A percentile compares a stretch with the other conserved stretches of the same genome.
Evolutionary conservation across 345 rosid genomes (phyloP).

Genomic region (Durio zibethinus): DNA sequence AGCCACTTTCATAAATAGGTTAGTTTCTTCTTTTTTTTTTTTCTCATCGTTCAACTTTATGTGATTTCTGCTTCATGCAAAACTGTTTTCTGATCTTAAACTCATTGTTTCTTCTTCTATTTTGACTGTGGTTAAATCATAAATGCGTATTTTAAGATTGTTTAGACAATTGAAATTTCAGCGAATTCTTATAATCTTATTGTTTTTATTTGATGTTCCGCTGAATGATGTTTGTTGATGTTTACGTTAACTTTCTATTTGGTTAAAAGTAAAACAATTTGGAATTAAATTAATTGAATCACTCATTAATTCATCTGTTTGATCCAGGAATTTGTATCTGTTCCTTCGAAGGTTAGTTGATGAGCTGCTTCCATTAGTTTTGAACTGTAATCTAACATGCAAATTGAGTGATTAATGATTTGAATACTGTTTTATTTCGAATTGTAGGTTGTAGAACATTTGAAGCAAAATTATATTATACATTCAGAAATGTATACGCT

Average conservation of each 20-base stretch:
- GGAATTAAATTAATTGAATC: background rate
- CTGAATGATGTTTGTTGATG: background rate
- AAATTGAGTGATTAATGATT: background rate
- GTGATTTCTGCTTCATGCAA: slow-evolving; percentile 11
- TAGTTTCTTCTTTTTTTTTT: background rate
- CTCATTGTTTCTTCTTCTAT: background rate
- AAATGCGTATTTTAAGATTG: background rate
- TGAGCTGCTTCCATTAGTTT: background rate
- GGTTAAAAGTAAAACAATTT: background rate
- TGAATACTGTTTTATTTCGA: background rate
- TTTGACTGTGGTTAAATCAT: background rate
- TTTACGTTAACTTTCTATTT: background rate
- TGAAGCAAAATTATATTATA: background rate
- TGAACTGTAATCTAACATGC: background rate
- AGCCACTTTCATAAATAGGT: background rate
- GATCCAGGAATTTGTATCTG: background rate
- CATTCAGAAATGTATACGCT: slow-evolving; percentile 33
- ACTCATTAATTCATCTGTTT: background rate
- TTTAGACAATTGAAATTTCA: background rate
- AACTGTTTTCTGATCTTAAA: background rate
- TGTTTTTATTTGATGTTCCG: background rate
- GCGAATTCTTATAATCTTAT: background rate
- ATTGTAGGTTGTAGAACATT: slow-evolving; percentile 21
- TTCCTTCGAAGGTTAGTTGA: background rate
- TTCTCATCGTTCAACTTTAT: background rate